These are phyloP conservation scores for Fusarium marasasianum DNA, from an alignment of 2,329 filamentous ascomycete genomes.

Conservation along the genomic window DNA sequence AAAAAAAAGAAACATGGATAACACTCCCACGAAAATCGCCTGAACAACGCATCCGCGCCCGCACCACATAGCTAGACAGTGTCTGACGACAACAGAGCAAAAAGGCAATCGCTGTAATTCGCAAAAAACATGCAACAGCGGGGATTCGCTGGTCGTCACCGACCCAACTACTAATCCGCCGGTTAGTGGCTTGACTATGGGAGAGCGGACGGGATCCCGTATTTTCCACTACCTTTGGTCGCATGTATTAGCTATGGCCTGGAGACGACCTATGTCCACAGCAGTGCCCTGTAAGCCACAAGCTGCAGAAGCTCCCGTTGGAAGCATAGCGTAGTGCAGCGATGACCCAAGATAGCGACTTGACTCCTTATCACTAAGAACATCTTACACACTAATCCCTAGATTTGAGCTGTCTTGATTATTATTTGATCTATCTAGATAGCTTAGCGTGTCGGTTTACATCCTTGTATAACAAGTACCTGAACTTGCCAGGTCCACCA, in stretches of 20 bases:
- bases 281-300: rapidly evolving
- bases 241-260: neutral
- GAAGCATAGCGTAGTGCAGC: rapidly evolving
- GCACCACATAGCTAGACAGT: neutral
- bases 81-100: neutral
- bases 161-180: neutral
- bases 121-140: neutral
- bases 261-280: neutral
- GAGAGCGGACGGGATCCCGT: constrained; percentile 2
- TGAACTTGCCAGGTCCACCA: constrained; percentile 22
- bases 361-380: too few relatives aligned
- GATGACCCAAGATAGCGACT: too few relatives aligned
- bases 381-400: too few relatives aligned
- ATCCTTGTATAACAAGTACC: constrained; percentile 23
- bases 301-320: neutral
- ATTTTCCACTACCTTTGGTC: constrained; percentile 3
- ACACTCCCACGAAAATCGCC: too few relatives aligned
- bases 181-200: neutral
- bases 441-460: constrained; percentile 19
- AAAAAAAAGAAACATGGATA: neutral
- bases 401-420: too few relatives aligned
- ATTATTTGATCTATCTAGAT: neutral
- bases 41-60: neutral
- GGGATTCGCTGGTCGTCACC: neutral
- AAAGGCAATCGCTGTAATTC: neutral